These are phyloP conservation scores for Ormosia semicastrata DNA, from an alignment of 306 rosid species.

Conservation along the genomic window DNA sequence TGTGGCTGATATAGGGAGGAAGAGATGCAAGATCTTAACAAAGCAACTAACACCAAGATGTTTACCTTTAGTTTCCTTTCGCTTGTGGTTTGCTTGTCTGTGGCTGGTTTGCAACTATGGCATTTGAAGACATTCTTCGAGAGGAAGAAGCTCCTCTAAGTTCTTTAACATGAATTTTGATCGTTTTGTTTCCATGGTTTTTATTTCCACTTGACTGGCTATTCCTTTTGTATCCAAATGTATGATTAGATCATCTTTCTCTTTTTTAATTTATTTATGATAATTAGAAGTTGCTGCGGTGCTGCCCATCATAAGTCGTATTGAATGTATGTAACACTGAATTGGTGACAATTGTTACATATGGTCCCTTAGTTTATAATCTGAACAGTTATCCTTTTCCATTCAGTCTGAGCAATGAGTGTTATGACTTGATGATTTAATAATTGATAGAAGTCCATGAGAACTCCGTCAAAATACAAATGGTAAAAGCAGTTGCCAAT, in stretches of 20 bases:
- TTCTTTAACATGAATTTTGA: not conserved
- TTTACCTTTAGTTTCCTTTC: slow-evolving; percentile 77
- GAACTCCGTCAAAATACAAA: not conserved
- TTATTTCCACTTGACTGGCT: not conserved
- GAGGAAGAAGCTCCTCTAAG: slow-evolving; percentile 85
- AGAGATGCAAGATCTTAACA: slow-evolving; percentile 84
- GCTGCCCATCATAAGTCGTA: not conserved
- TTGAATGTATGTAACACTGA: not conserved
- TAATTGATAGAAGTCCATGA: not conserved
- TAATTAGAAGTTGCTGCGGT: not conserved
- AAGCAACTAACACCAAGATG: slow-evolving; percentile 73
- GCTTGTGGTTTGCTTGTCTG: slow-evolving; percentile 74
- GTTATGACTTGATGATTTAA: not conserved
- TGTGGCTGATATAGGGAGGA: slow-evolving; percentile 64
- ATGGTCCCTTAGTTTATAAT: not conserved
- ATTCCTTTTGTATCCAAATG: slow-evolving; percentile 6
- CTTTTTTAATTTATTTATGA: not conserved
- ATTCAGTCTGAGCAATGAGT: not conserved
- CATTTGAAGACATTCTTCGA: slow-evolving; percentile 91
- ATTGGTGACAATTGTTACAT: not conserved
- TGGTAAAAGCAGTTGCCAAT: not conserved
- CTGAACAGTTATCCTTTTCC: not conserved
- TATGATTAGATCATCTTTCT: slow-evolving; percentile 18
- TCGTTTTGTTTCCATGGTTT: not conserved
- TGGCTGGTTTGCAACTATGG: slow-evolving; percentile 88